Evolutionary conservation across 1,139 yeast species (phyloP).

Genomic region (Sugiyamaella paludigena): DNA sequence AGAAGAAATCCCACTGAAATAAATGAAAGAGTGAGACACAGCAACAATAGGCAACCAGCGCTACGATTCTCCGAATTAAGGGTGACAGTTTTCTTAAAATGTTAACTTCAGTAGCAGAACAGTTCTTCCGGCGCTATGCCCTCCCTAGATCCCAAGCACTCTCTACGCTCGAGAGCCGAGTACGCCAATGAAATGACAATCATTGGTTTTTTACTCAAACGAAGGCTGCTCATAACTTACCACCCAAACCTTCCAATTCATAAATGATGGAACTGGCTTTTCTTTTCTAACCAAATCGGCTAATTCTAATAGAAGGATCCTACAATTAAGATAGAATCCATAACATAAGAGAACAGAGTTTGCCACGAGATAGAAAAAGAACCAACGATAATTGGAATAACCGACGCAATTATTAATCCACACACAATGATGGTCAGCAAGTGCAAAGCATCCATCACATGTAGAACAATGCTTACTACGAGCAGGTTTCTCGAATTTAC

Average conservation of each 20-base stretch:
- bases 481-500: conserved; percentile 72
- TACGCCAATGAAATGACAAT: too few species aligned
- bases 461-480: conserved; percentile 84
- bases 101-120: too few species aligned
- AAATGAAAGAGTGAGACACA: conserved; percentile 54
- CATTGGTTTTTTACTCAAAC: too few species aligned
- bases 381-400: conserved; percentile 67
- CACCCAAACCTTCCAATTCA: conserved; percentile 7
- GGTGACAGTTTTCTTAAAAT: conserved; percentile 2
- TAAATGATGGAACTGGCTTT: background rate
- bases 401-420: conserved; percentile 95
- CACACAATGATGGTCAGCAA: conserved; percentile 90
- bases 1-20: conserved; percentile 56
- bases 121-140: too few species aligned
- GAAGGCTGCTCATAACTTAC: too few species aligned
- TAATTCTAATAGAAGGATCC: conserved; percentile 30
- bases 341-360: conserved; percentile 58
- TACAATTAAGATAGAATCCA: conserved; percentile 52
- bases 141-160: background rate
- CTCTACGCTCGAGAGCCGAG: too few species aligned
- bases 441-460: conserved; percentile 64
- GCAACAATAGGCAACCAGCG: conserved; percentile 51
- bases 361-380: conserved; percentile 56
- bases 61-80: conserved; percentile 22
- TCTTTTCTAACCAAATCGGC: conserved; percentile 3